Base-by-base conservation (phyloP, 352 stramenopile species). In the Blastocystis sp. region DNA sequence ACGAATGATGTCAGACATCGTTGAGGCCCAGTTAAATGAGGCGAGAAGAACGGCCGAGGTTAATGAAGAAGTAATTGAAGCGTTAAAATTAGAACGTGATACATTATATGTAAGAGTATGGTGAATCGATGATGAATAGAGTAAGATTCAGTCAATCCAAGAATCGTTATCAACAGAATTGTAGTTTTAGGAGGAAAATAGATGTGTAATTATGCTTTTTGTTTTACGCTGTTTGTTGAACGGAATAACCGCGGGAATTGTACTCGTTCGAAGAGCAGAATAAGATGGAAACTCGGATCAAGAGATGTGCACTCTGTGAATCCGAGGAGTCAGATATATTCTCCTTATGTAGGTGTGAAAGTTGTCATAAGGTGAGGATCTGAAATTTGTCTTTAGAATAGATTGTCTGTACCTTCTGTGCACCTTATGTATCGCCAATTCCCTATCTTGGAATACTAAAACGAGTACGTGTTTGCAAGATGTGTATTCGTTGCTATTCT, bases 391-490 rank as follows among this genome's bases (percentile, higher is more conserved):
- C 37, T 27, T 35, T 24, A 15, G 11, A 37, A 22, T 84, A 84
- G 73, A 84, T 5, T 1, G 73, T 84, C 22, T 84, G 73, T 84
- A 27, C 51, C 3, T 54, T 27, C 9, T 84, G 73, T 44, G 51
- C 73, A n/a, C 73, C 73, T 1, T 84, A 68, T 42, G 42, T 51
- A 27, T 66, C 48, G 33, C 73, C 73, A 6, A 84, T 84, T 69
- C 73, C 73, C 11, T 84, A 48, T 44, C 27, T 84, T 37, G 73
- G 73, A 66, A 66, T 66, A n/a, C 42, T n/a, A 13, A 84, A 68
- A n/a, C 73, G 24, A 15, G 27, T 30, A n/a, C 73, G 73, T 84
- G 56, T 84, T 51, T 84, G 73, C 73, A 84, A 66, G 33, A 84
- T 35, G 24, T 84, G 73, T 44, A 44, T 68, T 22, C 56, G 51